Evolutionary conservation across 1,139 yeast genomes (phyloP), one percentile per base, ranked within the genome.

Genomic region (Suhomyces atakaporum): DNA sequence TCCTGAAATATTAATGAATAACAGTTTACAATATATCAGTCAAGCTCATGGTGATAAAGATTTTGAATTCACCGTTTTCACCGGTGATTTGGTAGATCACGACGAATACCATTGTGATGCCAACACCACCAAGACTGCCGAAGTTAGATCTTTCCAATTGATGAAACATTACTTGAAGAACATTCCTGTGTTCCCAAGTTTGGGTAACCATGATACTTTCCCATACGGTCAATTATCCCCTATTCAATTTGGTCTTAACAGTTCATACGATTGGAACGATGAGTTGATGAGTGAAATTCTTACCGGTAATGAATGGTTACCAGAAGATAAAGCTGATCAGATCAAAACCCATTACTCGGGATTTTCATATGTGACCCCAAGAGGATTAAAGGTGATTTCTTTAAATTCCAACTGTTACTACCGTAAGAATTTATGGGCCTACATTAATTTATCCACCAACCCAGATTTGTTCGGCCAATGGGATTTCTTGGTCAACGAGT

Each of bases 121-220:
- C 18, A 69, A 74, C 29, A 65, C 67, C 44, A 75, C 82, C 23
- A 60, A 76, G 40, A 61, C 63, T 36, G 80, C 81, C 12, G 88
- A 83, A 56, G 66, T 68, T 33, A 58, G 60, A 25, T 58, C 77
- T 1, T 70, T 79, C 56, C 58, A 69, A 41, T 73, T 79, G 40
- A 66, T 82, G 66, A 82, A 81, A 53, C 60, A 68, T 34, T 73
- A 66, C 53, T 69, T 83, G 44, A 64, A 70, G 9, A 64, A 74
- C 36, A 58, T 78, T 12, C 83, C 87, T 3, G 76, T 83, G n/a
- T 81, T 65, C 51, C 73, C 87, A 8, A 78, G 77, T 21, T 62
- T 83, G 48, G 89, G 90, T 12, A 82, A 82, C 56, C 89, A 83
- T 55, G 89, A 83, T 51, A 76, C 83, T 13, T 82, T 75, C 66